Percentiles rank a stretch among this genome's conserved stretches.
phyloP scores from a whole-genome alignment of 192 early-diverging fungal species.

The Chytriomyces confervae region DNA sequence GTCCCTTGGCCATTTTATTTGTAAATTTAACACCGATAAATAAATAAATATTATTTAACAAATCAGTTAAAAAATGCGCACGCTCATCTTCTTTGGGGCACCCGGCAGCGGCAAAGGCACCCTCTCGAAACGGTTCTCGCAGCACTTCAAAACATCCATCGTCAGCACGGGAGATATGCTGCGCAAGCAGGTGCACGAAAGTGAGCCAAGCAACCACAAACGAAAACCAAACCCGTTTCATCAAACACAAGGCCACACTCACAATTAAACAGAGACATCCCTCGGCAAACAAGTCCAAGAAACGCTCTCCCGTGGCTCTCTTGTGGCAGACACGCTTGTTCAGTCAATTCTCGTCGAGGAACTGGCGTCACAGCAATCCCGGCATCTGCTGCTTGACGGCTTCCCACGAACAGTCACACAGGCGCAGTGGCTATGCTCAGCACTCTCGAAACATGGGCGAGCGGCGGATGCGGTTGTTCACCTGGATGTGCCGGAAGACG shows the following conservation, averaged over 20 bases:
- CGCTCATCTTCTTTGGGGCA: conserved; percentile 15
- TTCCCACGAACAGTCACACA: conserved; percentile 89
- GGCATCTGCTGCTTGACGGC: conserved; percentile 45
- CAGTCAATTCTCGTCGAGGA: conserved; percentile 68
- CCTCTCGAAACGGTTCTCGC: conserved; percentile 76
- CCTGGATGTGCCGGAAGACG: conserved; percentile 83
- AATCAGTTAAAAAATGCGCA: not conserved
- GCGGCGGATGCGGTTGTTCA: conserved; percentile 69
- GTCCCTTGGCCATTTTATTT: conserved; percentile 22
- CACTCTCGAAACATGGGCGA: not conserved
- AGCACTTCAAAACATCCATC: conserved; percentile 65
- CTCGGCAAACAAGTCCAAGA: conserved; percentile 53
- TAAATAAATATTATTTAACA: too few relatives aligned
- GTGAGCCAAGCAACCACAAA: conserved; percentile 44
- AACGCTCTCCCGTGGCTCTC: conserved; percentile 51
- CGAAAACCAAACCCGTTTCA: not conserved
- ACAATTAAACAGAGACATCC: conserved; percentile 46
- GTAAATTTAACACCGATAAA: too few relatives aligned
- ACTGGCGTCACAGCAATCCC: conserved; percentile 49
- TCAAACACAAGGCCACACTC: not conserved
- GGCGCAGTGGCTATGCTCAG: conserved; percentile 58
- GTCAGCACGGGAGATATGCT: conserved; percentile 91
- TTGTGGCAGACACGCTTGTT: conserved; percentile 79
- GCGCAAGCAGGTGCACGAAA: conserved; percentile 77
- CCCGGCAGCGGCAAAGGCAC: conserved; percentile 80